phyloP scores from a whole-genome alignment of 768 basidiomycete species.

The Asterophora lycoperdoides region DNA sequence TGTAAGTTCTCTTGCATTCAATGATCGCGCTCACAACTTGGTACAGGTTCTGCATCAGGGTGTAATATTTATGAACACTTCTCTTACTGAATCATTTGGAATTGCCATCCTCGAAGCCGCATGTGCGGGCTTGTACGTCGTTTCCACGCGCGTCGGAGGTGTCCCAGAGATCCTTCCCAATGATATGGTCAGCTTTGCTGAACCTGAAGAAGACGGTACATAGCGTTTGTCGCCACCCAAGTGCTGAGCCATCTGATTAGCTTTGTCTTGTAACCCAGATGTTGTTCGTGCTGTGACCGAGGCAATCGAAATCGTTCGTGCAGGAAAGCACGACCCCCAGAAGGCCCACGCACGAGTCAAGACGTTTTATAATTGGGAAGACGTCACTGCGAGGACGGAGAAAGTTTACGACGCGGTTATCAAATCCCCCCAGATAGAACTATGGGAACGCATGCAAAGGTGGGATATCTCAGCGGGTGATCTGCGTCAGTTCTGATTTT shows the following conservation, averaged over 20 bases:
- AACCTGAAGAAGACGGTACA: conserved; percentile 90
- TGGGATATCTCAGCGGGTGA: conserved; percentile 23
- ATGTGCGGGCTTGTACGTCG: conserved; percentile 89
- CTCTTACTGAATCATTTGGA: conserved; percentile 93
- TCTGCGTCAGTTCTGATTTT: neutral
- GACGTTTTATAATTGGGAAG: conserved; percentile 83
- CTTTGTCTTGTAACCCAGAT: conserved; percentile 42
- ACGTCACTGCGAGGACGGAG: conserved; percentile 79
- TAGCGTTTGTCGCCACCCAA: neutral
- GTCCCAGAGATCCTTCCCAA: conserved; percentile 92
- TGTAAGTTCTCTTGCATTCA: conserved; percentile 39
- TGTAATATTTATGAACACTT: conserved; percentile 92
- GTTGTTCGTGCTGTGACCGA: conserved; percentile 79
- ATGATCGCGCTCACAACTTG: neutral
- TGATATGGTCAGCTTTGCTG: conserved; percentile 94
- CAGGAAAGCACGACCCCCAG: conserved; percentile 69
- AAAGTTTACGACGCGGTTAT: conserved; percentile 73
- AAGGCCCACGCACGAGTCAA: conserved; percentile 74
- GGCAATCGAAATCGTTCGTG: conserved; percentile 67
- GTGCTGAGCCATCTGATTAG: neutral
- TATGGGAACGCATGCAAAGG: conserved; percentile 79
- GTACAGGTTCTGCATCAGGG: conserved; percentile 78
- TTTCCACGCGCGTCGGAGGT: conserved; percentile 91
- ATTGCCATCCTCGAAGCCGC: conserved; percentile 98
- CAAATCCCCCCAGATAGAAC: conserved; percentile 53